Base-by-base conservation (phyloP, 768 basidiomycete species). In the Collybia sp. region DNA sequence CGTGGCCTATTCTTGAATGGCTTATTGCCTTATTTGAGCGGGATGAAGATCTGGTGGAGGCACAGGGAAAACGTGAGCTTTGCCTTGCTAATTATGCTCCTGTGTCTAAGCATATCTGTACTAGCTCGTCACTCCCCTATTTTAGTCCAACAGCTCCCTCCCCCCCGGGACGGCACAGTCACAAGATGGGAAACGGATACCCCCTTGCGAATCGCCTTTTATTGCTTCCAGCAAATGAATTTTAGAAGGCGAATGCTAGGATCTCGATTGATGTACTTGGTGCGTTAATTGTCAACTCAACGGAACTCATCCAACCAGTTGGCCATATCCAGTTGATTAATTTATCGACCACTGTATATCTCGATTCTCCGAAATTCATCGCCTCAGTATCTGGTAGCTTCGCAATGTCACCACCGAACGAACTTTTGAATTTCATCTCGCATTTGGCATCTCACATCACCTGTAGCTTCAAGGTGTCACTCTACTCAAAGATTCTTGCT, bases 1-100 rank as follows among this genome's bases (percentile, higher is more conserved):
- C 85, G 4, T 91, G 88, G 88, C 72, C 77, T 25, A 58, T 83
- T 35, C 70, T 91, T n/a, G 76, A 80, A 16, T 89, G 84, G 83
- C 52, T 89, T 0, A 44, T 91, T 10, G 58, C 64, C 16, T 53
- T 89, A 15, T 87, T 88, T 52, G 85, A 91, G 56, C 76, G 73
- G 51, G 86, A 89, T 49, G 80, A 88, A 53, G 50, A 53, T 9
- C 48, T 63, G 41, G 55, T 56, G 16, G 63, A 65, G 46, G 51
- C 53, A 12, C 60, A 62, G 47, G 68, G 68, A 42, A 57, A 62
- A 46, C 63, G 78, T 76, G 44, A 58, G 69, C 51, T 12, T 18
- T n/a, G n/a, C 12, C 33, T 25, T 15, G 18, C 17, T 15, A 10
- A 9, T 30, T 2, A 18, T 45, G n/a, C 35, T 44, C 8, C 19